Conservation (phyloP, 1,284 basidiomycete genomes). For the Xanthoconium separans region DNA sequence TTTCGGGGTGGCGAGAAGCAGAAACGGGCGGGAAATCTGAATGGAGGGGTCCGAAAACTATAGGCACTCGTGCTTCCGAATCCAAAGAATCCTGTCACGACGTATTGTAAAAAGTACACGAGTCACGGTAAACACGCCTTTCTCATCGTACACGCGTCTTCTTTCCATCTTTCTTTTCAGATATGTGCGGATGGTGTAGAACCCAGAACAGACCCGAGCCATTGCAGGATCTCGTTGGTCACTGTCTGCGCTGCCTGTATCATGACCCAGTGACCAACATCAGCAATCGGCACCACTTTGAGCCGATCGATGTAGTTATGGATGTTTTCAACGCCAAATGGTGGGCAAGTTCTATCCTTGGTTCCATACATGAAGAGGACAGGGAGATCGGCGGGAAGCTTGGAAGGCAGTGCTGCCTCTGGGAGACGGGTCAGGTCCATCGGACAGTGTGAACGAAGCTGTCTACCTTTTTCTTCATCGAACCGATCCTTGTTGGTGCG, state of each 20-base stretch:
- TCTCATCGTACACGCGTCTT: neutral
- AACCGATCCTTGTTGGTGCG: conserved; percentile 54
- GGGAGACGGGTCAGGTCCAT: conserved; percentile 1
- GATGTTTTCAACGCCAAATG: conserved; percentile 39
- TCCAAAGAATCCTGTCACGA: neutral
- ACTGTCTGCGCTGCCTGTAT: conserved; percentile 54
- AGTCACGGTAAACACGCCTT: neutral
- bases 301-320: conserved; percentile 48
- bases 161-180: conserved; percentile 2
- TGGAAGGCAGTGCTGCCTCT: conserved; percentile 40
- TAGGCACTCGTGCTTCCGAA: neutral
- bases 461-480: conserved; percentile 61
- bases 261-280: conserved; percentile 68
- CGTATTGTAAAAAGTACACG: neutral
- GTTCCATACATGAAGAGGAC: conserved; percentile 64
- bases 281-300: conserved; percentile 49
- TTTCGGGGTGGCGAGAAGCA: too few species aligned
- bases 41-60: too few species aligned
- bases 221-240: conserved; percentile 44
- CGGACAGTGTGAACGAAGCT: neutral
- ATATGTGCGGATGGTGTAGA: neutral
- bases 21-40: too few species aligned
- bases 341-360: conserved; percentile 44
- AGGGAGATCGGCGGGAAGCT: conserved; percentile 48
- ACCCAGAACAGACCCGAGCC: conserved; percentile 37